These are phyloP conservation scores for Chytriomyces sp. DNA, from an alignment of 192 early-diverging fungal genomes.

Conservation along the genomic window DNA sequence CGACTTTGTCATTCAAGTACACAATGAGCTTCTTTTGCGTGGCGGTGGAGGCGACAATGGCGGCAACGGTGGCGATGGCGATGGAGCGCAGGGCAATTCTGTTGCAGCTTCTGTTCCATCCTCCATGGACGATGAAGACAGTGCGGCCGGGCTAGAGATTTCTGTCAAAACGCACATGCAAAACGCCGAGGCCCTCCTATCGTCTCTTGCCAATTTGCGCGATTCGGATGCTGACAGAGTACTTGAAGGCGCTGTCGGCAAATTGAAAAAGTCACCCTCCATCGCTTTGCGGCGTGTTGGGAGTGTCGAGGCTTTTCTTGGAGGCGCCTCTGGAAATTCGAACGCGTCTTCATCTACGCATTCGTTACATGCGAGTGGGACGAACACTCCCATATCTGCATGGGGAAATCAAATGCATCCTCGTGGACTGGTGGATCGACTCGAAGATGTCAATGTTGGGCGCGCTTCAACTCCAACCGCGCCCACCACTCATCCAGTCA, in stretches of 20 bases:
- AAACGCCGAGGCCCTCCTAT: neutral
- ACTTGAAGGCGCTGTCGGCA: slow-evolving; percentile 25
- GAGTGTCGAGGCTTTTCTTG: neutral
- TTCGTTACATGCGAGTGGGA: neutral
- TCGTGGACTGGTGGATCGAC: neutral
- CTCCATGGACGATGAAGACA: neutral
- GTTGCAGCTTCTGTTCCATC: neutral
- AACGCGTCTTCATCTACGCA: neutral
- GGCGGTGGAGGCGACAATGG: no score
- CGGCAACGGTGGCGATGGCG: no score
- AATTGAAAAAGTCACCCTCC: slow-evolving; percentile 1
- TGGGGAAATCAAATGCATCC: neutral
- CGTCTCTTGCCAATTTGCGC: neutral
- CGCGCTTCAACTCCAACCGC: neutral
- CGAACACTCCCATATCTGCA: neutral
- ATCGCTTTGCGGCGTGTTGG: slow-evolving; percentile 10
- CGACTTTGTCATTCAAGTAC: slow-evolving; percentile 34
- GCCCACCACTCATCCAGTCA: neutral
- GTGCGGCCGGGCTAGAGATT: neutral
- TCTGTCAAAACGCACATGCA: neutral
- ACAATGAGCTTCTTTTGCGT: slow-evolving; percentile 22
- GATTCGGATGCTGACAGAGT: neutral
- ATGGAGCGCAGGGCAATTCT: neutral
- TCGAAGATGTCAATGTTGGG: neutral
- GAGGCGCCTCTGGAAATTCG: no score